Percentiles rank a stretch among this genome's conserved stretches.
Evolutionary conservation across 169 alveolate genomes (phyloP).

Genomic region (Cryptosporidium muris): DNA sequence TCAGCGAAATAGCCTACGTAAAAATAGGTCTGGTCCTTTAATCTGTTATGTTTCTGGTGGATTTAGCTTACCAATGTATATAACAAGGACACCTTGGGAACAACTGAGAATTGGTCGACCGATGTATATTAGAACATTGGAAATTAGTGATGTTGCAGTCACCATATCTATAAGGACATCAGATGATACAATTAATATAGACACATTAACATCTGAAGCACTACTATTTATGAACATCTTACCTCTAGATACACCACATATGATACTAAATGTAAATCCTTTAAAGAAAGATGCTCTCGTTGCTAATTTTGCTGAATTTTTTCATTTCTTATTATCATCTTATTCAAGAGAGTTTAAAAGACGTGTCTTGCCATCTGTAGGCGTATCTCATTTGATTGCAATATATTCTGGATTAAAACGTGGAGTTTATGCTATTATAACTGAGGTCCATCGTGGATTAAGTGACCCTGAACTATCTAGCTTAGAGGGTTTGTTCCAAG

Average conservation of each 20-base stretch:
- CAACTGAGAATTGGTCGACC: conserved; percentile 79
- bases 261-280: conserved; percentile 84
- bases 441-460: conserved; percentile 82
- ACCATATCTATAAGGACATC: conserved; percentile 88
- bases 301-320: conserved; percentile 84
- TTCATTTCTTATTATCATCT: conserved; percentile 81
- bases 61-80: conserved; percentile 58
- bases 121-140: conserved; percentile 80
- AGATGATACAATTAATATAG: conserved; percentile 79
- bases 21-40: conserved; percentile 33
- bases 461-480: conserved; percentile 75
- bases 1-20: conserved; percentile 1
- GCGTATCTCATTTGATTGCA: conserved; percentile 88
- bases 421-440: conserved; percentile 80
- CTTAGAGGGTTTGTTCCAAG: conserved; percentile 86
- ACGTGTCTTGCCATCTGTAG: conserved; percentile 88
- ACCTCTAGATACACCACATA: conserved; percentile 92
- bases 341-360: conserved; percentile 87
- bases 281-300: conserved; percentile 79
- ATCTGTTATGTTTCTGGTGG: conserved; percentile 69
- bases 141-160: conserved; percentile 82
- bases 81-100: conserved; percentile 72
- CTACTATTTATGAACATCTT: conserved; percentile 86
- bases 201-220: conserved; percentile 77
- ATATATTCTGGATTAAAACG: conserved; percentile 83